Evolutionary conservation across 2,329 filamentous ascomycete genomes (phyloP).

Genomic region (Botrytis galanthina): DNA sequence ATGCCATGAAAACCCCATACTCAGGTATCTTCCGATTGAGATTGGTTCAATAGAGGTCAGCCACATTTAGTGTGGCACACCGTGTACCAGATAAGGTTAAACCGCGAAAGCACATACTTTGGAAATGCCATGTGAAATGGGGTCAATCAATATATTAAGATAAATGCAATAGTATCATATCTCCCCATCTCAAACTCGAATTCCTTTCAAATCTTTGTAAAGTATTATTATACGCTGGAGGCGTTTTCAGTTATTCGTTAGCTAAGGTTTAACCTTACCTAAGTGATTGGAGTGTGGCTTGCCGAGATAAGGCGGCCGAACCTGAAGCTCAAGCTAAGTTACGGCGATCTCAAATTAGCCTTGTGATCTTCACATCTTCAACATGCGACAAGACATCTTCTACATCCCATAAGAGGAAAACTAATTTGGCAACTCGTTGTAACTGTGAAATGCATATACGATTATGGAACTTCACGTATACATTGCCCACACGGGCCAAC

Average conservation of each 20-base stretch:
- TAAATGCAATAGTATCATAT: neutral
- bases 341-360: constrained; percentile 18
- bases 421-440: constrained; percentile 28
- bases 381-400: constrained; percentile 26
- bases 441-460: constrained; percentile 35
- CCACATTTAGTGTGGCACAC: constrained; percentile 18
- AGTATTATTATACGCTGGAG: neutral
- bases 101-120: neutral
- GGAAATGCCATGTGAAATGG: neutral
- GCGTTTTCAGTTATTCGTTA: neutral
- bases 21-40: neutral
- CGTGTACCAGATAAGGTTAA: neutral
- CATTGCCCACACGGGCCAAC: constrained; percentile 89
- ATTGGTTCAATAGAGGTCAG: constrained; percentile 2
- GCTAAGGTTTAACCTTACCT: no score
- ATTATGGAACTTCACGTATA: constrained; percentile 87
- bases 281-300: constrained; percentile 13
- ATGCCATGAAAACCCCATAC: neutral
- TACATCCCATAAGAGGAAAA: constrained; percentile 23
- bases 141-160: neutral
- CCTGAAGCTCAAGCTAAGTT: neutral
- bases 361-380: constrained; percentile 23
- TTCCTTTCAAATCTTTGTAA: neutral
- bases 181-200: neutral
- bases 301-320: constrained; percentile 14